Evolutionary conservation across 345 rosid species (phyloP).

Genomic region (Gossypium bickii): DNA sequence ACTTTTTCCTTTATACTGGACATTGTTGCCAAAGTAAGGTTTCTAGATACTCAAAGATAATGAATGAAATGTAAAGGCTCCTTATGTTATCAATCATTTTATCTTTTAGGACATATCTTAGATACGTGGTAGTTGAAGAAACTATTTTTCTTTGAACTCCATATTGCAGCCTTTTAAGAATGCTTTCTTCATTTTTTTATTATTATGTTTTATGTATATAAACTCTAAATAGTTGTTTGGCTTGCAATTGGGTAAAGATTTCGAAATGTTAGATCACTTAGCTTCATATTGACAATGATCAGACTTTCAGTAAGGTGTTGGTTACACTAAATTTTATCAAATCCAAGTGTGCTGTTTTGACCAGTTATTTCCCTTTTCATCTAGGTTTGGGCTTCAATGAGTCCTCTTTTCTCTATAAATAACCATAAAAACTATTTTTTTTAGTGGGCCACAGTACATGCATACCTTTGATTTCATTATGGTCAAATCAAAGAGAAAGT

Average conservation of each 20-base stretch:
- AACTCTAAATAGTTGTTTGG: neutral
- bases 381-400: neutral
- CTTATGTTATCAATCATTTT: neutral
- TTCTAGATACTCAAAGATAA: conserved; percentile 3
- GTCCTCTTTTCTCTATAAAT: neutral
- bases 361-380: neutral
- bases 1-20: neutral
- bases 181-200: neutral
- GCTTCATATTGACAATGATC: neutral
- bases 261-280: neutral
- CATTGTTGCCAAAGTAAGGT: neutral
- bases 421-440: neutral
- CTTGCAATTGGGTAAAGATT: neutral
- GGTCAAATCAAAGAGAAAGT: neutral
- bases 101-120: neutral
- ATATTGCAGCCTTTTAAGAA: neutral
- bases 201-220: neutral
- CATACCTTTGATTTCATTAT: neutral
- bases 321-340: neutral
- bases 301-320: neutral
- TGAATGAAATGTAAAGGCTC: neutral
- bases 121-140: neutral
- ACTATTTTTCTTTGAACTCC: neutral
- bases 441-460: neutral
- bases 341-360: neutral